Evolutionary conservation across 179 eudicot genomes (phyloP), one percentile per base, ranked within the genome.

Genomic region (Silene noctiflora): DNA sequence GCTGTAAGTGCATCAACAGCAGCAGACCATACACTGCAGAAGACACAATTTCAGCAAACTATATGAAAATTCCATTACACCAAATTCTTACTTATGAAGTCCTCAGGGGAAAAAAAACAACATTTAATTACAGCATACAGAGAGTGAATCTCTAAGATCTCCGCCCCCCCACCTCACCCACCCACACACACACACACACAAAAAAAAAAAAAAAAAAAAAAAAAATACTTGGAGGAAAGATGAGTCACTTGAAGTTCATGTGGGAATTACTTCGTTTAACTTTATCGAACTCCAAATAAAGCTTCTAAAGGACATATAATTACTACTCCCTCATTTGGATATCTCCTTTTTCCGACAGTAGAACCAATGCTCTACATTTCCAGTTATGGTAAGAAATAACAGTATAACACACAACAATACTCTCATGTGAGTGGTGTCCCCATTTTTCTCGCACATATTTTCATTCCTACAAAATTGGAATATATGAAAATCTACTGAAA

Each of bases 1-100:
- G 98, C 89, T 77, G 93, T 86, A 46, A 95, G 94, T 24, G 99
- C 99, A 79, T 93, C 98, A 71, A 95, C 72, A 74, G 99, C 90
- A 59, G 94, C 89, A 82, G 99, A 83, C 94, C 93, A 88, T 62
- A 91, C 88, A 70, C 99, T 95, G 83, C 83, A 80, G 77, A 70
- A 70, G 65, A 79, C 71, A 75, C 67, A 31, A 67, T 27, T 24
- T 62, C 42, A 39, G n/a, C 72, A 13, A 74, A 62, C 65, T 56
- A 72, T 22, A 82, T 66, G 21, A 69, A 70, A 70, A 27, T 1
- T 16, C 4, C 39, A 20, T 73, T 33, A 53, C 75, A 66, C 31
- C 66, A 55, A 67, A 3, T 22, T 25, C 35, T 21, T 55, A 39
- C 46, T 16, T 22, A 16, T 42, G 9, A 42, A 42, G 48, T 42